phyloP scores from a whole-genome alignment of 768 basidiomycete genomes.

The Dacryopinax primogenitus region DNA sequence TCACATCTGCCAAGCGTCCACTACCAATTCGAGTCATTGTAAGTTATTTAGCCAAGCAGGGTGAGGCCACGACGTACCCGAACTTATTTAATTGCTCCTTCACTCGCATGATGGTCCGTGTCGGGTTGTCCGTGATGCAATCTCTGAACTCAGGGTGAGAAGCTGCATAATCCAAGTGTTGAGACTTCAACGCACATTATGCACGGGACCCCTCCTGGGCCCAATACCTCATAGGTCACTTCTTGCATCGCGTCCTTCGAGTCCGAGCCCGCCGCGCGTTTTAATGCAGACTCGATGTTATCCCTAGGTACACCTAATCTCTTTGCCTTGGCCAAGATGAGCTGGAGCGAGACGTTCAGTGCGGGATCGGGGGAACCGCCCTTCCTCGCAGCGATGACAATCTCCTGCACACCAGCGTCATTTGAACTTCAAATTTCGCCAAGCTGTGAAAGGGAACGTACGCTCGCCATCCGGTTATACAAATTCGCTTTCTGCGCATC shows the following conservation, averaged over 20 bases:
- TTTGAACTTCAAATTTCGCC: not conserved
- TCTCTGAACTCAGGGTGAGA: not conserved
- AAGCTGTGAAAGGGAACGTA: not conserved
- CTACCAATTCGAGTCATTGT: not conserved
- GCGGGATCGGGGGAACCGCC: not conserved
- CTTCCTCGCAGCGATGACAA: not conserved
- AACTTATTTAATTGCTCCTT: not conserved
- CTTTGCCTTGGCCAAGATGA: not conserved
- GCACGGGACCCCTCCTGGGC: not conserved
- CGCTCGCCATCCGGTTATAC: not conserved
- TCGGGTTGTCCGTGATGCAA: conserved; percentile 4
- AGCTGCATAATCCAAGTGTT: not conserved
- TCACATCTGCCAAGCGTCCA: not conserved
- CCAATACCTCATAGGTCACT: not conserved
- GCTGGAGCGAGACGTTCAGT: not conserved
- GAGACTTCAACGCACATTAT: not conserved
- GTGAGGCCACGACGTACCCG: not conserved
- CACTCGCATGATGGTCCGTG: not conserved
- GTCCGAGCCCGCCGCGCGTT: not conserved
- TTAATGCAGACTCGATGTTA: conserved; percentile 4
- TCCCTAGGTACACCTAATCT: not conserved
- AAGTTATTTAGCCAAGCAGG: not conserved
- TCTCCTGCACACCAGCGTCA: not conserved
- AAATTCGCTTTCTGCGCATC: not conserved
- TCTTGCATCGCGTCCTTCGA: not conserved